These are phyloP conservation scores for Mortierella sp. DNA, from an alignment of 371 early-diverging fungal genomes.

Conservation along the genomic window DNA sequence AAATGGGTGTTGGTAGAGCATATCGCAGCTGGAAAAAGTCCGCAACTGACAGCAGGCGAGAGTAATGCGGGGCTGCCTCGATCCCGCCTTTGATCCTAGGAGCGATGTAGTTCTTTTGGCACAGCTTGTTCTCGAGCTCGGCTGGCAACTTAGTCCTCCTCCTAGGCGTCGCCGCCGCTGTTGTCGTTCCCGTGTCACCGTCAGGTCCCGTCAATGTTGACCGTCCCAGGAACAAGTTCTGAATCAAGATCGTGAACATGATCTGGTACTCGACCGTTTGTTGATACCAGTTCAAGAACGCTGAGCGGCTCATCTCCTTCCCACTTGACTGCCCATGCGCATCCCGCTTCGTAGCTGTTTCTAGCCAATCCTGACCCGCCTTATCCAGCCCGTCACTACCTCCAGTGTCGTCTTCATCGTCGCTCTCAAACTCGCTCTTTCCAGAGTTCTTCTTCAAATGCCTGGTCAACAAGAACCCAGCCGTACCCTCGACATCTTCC, in stretches of 20 bases:
- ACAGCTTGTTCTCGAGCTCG: constrained; percentile 43
- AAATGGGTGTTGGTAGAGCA: constrained; percentile 43
- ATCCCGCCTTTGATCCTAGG: constrained; percentile 44
- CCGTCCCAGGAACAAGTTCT: constrained; percentile 44
- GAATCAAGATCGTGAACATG: constrained; percentile 49
- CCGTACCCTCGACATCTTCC: constrained; percentile 27
- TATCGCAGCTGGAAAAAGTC: constrained; percentile 54
- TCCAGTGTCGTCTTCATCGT: background rate
- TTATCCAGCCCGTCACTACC: background rate
- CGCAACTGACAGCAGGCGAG: constrained; percentile 34
- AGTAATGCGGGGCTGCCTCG: constrained; percentile 38
- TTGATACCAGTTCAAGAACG: constrained; percentile 53
- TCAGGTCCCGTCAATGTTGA: constrained; percentile 16
- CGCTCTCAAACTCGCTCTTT: constrained; percentile 14
- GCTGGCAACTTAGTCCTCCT: constrained; percentile 26
- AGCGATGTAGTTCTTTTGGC: constrained; percentile 50
- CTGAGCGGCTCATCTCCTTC: constrained; percentile 45
- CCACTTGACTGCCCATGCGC: constrained; percentile 22
- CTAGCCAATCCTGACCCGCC: constrained; percentile 43
- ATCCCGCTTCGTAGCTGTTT: constrained; percentile 31
- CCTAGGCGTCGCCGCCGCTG: background rate
- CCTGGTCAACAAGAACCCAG: constrained; percentile 47
- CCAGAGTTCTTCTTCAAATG: constrained; percentile 18
- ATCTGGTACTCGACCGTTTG: constrained; percentile 53
- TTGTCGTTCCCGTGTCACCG: background rate